Evolutionary conservation across 2,329 filamentous ascomycete species (phyloP).

Genomic region (Claviceps sp.): DNA sequence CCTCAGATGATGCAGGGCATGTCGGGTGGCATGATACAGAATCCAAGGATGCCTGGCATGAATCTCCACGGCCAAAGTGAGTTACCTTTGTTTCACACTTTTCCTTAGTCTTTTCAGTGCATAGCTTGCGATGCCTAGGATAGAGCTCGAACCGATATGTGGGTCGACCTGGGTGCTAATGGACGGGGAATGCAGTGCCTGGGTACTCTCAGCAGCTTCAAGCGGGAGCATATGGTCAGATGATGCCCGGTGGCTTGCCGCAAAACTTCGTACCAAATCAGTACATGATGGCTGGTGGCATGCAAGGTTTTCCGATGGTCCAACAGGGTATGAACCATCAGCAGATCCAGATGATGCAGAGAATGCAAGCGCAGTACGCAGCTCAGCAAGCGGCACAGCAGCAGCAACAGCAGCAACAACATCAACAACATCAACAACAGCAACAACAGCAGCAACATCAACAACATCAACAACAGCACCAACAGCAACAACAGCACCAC

Average conservation of each 20-base stretch:
- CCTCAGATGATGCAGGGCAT: slow-evolving; percentile 42
- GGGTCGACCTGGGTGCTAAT: slow-evolving; percentile 4
- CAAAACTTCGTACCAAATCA: slow-evolving; percentile 35
- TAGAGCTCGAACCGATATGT: no score
- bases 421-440: slow-evolving; percentile 15
- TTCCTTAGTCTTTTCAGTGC: neutral
- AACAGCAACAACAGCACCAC: slow-evolving; percentile 16
- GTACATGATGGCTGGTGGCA: slow-evolving; percentile 39
- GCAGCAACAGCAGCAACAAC: slow-evolving; percentile 18
- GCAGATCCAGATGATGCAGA: slow-evolving; percentile 31
- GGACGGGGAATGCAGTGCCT: slow-evolving; percentile 28
- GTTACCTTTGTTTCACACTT: slow-evolving; percentile 14
- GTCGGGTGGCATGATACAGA: slow-evolving; percentile 50
- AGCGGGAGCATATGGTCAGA: slow-evolving; percentile 41
- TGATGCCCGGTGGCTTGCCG: slow-evolving; percentile 33
- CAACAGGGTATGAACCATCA: slow-evolving; percentile 35
- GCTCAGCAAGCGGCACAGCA: slow-evolving; percentile 12
- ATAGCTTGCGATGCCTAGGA: no score
- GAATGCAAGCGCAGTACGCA: slow-evolving; percentile 21
- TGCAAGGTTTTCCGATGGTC: slow-evolving; percentile 44
- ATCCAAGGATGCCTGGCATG: slow-evolving; percentile 45
- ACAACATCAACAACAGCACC: slow-evolving; percentile 16
- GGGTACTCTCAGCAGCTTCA: slow-evolving; percentile 47
- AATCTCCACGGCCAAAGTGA: slow-evolving; percentile 46
- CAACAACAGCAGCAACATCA: slow-evolving; percentile 18